phyloP scores from a whole-genome alignment of 805 yeast genomes.

The Candida khao-thaluensis region DNA sequence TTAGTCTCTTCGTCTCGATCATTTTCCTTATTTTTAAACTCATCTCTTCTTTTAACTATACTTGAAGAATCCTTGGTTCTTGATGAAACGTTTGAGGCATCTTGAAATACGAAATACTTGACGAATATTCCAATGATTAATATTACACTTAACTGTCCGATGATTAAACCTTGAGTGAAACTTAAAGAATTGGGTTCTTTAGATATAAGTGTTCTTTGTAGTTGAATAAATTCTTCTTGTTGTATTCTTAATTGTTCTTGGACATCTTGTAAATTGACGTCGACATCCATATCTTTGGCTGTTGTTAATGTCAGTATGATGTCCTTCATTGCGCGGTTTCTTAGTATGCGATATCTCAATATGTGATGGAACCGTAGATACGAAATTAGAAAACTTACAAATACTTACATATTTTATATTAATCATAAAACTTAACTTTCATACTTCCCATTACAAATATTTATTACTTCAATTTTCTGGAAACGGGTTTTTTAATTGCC shows the following conservation, averaged over 20 bases:
- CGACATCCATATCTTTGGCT: not conserved
- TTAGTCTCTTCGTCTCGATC: conserved; percentile 16
- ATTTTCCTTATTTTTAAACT: conserved; percentile 19
- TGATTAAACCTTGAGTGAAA: conserved; percentile 72
- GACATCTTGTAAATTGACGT: conserved; percentile 11
- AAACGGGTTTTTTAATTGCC: conserved; percentile 16
- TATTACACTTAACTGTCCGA: conserved; percentile 75
- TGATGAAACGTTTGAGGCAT: conserved; percentile 47
- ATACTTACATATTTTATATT: not conserved
- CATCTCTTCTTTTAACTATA: conserved; percentile 34
- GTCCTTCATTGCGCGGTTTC: not conserved
- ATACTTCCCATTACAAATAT: too few species aligned
- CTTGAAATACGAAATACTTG: conserved; percentile 76
- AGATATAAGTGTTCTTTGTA: conserved; percentile 24
- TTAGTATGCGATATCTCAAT: too few species aligned
- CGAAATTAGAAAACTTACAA: not conserved
- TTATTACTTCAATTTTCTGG: conserved; percentile 12
- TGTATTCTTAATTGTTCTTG: conserved; percentile 28
- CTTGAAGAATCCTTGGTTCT: conserved; percentile 29
- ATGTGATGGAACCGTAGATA: too few species aligned
- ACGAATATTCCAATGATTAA: conserved; percentile 61
- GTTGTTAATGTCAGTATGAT: conserved; percentile 1
- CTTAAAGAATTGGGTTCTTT: conserved; percentile 45
- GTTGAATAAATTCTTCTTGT: conserved; percentile 29
- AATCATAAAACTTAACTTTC: not conserved